Base-by-base conservation (phyloP, 768 basidiomycete species). In the Trametes punicea region DNA sequence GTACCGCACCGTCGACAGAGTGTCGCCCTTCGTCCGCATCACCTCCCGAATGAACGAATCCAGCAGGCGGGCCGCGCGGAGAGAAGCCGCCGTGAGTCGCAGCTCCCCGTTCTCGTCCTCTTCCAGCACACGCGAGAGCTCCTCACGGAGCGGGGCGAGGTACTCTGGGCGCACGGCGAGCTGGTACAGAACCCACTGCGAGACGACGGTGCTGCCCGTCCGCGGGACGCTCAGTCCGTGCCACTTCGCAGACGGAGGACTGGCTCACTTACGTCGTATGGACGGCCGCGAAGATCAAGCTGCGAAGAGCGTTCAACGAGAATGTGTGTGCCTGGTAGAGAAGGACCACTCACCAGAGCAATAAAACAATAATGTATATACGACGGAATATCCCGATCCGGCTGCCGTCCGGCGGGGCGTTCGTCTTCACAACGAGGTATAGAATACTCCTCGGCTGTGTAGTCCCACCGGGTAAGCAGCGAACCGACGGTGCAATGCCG, bases 41-140 rank as follows among this genome's bases (percentile, higher is more conserved):
- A 73, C 72, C 47, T 73, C 71, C 5, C 72, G 68, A 26, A 72
- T 68, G 60, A 73, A 73, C 1, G 71, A 70, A 50, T 73, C 72
- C 16, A 71, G 51, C 31, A 63, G 51, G 13, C 58, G 60, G 1
- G 68, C 66, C 13, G 65, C 66, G n/a, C 66, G 67, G 18, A 72
- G 44, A 4, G 67, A 67, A 5, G 65, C 65, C 1, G 69, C 64
- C 4, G 66, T 66, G 31, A 70, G 60, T 31, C 61, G 62, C 15
- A 62, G 39, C 11, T 50, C 30, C 13, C 68, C 69, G 30, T 60
- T 45, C 7, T 61, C 57, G 29, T 64, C 65, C 15, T 67, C 61
- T 20, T 65, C 66, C 0, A 64, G 62, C 21, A 69, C 60, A 7
- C 62, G 52, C 3, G 53, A 46, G 11, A 69, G 53, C 55, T 73